Evolutionary conservation across 2,329 filamentous ascomycete genomes (phyloP).

Genomic region (Macroventuria anomochaeta): DNA sequence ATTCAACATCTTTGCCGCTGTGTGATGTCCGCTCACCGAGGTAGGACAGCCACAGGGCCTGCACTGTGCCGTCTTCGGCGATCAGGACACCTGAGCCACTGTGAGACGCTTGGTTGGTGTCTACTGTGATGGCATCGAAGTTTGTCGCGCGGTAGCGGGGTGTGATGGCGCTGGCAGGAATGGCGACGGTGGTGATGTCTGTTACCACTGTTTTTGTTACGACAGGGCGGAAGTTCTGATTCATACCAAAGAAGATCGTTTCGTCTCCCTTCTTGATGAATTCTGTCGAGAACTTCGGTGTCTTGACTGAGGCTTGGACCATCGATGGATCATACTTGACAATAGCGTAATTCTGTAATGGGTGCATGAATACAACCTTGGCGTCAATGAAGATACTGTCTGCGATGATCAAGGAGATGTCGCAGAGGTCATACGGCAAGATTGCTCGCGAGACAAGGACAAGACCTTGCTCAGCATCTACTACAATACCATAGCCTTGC

Average conservation of each 20-base stretch:
- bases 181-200: slow-evolving; percentile 95
- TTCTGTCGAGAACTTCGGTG: slow-evolving; percentile 79
- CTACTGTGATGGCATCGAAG: slow-evolving; percentile 94
- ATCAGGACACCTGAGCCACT: slow-evolving; percentile 94
- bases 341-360: slow-evolving; percentile 94
- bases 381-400: slow-evolving; percentile 94
- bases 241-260: slow-evolving; percentile 98
- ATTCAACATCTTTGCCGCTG: slow-evolving; percentile 89
- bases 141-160: slow-evolving; percentile 95
- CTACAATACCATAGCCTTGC: slow-evolving; percentile 95
- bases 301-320: slow-evolving; percentile 92
- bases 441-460: slow-evolving; percentile 94
- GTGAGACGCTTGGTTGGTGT: slow-evolving; percentile 87
- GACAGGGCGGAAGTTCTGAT: slow-evolving; percentile 91
- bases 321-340: slow-evolving; percentile 92
- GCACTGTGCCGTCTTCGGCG: slow-evolving; percentile 86
- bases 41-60: slow-evolving; percentile 96
- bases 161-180: slow-evolving; percentile 89
- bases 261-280: slow-evolving; percentile 91
- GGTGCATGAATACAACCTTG: slow-evolving; percentile 94
- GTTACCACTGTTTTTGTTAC: slow-evolving; percentile 94
- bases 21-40: slow-evolving; percentile 84
- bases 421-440: slow-evolving; percentile 94
- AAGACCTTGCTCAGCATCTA: slow-evolving; percentile 93
- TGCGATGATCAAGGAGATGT: slow-evolving; percentile 94